These are phyloP conservation scores for Botrytis byssoidea DNA, from an alignment of 2,329 filamentous ascomycete genomes.

Conservation along the genomic window DNA sequence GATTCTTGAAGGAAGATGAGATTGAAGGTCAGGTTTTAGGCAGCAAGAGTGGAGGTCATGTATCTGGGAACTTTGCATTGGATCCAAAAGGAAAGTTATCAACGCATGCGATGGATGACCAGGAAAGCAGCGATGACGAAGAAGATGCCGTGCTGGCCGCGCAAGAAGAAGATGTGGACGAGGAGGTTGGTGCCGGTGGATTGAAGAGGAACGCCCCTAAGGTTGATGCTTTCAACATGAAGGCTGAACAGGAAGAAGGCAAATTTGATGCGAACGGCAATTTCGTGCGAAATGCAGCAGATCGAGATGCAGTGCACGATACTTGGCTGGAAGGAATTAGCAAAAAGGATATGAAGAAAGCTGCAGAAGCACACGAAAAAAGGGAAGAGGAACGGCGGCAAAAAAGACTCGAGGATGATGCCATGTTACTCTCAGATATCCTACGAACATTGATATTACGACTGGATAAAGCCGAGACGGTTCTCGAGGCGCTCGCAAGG, in stretches of 20 bases:
- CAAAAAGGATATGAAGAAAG: constrained; percentile 89
- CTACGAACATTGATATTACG: constrained; percentile 69
- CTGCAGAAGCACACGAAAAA: constrained; percentile 82
- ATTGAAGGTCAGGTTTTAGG: constrained; percentile 78
- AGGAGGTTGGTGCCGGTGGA: constrained; percentile 85
- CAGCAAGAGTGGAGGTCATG: constrained; percentile 72
- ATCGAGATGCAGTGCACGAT: constrained; percentile 89
- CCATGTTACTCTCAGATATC: constrained; percentile 69
- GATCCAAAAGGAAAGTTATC: constrained; percentile 50
- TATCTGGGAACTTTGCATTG: constrained; percentile 59
- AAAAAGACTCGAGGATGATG: constrained; percentile 72
- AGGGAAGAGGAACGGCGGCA: constrained; percentile 73
- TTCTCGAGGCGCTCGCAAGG: constrained; percentile 81
- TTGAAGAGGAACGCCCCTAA: constrained; percentile 92
- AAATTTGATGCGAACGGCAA: constrained; percentile 89
- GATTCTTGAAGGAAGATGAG: constrained; percentile 55
- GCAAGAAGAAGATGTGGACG: constrained; percentile 74
- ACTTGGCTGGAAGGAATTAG: constrained; percentile 88
- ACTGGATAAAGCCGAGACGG: constrained; percentile 78
- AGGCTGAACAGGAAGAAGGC: constrained; percentile 85
- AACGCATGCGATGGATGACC: constrained; percentile 41
- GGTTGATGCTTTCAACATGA: constrained; percentile 95
- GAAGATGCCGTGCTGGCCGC: constrained; percentile 73
- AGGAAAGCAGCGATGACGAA: constrained; percentile 58
- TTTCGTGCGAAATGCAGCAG: constrained; percentile 82